Evolutionary conservation across 768 basidiomycete species (phyloP), one percentile per base, ranked within the genome.

Genomic region (Paxillus involutus): DNA sequence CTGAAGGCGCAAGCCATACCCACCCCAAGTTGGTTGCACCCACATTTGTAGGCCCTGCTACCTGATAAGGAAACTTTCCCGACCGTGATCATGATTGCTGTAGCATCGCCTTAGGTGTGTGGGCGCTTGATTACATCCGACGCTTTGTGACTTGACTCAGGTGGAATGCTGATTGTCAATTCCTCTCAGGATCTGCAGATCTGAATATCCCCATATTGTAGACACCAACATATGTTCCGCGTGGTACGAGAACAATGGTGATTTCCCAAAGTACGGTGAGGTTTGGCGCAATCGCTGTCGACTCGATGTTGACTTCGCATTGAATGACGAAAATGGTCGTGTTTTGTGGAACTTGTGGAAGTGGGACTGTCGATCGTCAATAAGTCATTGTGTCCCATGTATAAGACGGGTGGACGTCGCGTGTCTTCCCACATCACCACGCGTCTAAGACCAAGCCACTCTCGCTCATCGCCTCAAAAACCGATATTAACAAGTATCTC

Each of bases 391-490:
- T 45, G 30, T 26, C 17, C 19, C 39, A 2, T n/a, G 39, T 68
- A 67, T 66, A 67, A 68, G 47, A 55, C 14, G 10, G n/a, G 44
- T 37, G 44, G 51, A n/a, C 36, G 43, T 6, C 44, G 14, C 17
- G 19, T 35, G 21, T 16, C 14, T 8, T 29, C 13, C 40, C 29
- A 21, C 37, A 46, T 52, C 37, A 26, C 36, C 24, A 8, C 14
- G 29, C 26, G 21, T 30, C 33, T 36, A 16, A 53, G 44, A 44
- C 21, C 49, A n/a, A 43, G 45, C 42, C 30, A 52, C 16, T 43
- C 43, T 6, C 6, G 6, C 13, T 3, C 7, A 3, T 26, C 37
- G 19, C 35, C 10, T 43, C 45, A 51, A 50, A 43, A 24, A 36
- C 45, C 47, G 5, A 16, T 26, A 24, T 17, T 21, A 21, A 21